Conservation (phyloP, 306 rosid genomes). For the Glycine tomentella region DNA sequence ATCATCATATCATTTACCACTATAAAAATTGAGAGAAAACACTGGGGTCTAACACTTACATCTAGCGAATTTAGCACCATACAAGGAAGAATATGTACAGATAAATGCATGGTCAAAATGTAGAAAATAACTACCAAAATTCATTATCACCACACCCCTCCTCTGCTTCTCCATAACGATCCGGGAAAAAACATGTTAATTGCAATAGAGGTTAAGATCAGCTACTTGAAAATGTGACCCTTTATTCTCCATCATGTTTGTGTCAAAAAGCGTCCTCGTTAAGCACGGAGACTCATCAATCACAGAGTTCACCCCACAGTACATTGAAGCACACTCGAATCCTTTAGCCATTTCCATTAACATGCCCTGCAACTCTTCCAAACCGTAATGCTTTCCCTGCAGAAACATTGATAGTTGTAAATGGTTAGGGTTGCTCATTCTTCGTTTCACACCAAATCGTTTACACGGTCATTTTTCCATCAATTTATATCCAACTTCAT, state of each 20-base stretch:
- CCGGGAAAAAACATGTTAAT: background rate
- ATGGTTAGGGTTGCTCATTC: background rate
- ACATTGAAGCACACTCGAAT: constrained; percentile 51
- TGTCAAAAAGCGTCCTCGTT: constrained; percentile 54
- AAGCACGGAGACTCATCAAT: constrained; percentile 50
- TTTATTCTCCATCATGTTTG: constrained; percentile 9
- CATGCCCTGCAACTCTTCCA: constrained; percentile 73
- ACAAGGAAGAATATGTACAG: background rate
- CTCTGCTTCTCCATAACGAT: background rate
- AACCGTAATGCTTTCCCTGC: constrained; percentile 57
- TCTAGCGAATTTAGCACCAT: background rate
- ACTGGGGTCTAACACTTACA: background rate
- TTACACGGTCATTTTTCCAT: too few species aligned
- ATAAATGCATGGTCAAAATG: background rate
- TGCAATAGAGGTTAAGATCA: constrained; percentile 35
- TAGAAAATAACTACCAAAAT: background rate
- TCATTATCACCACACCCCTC: background rate
- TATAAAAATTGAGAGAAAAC: background rate
- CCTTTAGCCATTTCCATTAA: constrained; percentile 74
- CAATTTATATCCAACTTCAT: too few species aligned
- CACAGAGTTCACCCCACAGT: constrained; percentile 41
- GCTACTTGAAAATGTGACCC: constrained; percentile 44
- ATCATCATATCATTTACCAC: background rate
- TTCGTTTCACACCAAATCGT: background rate
- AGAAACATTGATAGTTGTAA: background rate